These are phyloP conservation scores for Cryptococcus sp. DNA, from an alignment of 1,284 basidiomycete species.

Conservation along the genomic window DNA sequence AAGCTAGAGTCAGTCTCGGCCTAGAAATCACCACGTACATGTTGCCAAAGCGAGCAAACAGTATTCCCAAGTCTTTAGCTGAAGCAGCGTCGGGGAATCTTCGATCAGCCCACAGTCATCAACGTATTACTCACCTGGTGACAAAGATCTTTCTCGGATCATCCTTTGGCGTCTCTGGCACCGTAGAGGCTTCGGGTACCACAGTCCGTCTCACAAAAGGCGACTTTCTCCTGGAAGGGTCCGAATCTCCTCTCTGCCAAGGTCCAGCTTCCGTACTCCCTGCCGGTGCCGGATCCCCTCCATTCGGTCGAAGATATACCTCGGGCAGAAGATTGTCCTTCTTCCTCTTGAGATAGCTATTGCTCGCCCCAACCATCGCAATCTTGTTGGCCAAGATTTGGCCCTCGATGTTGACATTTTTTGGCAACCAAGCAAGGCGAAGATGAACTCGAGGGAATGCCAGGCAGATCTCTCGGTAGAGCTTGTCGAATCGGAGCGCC, in stretches of 20 bases:
- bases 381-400: conserved; percentile 42
- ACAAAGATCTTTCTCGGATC: conserved; percentile 35
- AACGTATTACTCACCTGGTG: conserved; percentile 26
- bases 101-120: background rate
- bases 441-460: conserved; percentile 37
- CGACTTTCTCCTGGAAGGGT: conserved; percentile 32
- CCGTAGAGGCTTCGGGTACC: conserved; percentile 22
- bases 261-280: conserved; percentile 34
- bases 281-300: conserved; percentile 29
- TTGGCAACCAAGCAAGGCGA: conserved; percentile 43
- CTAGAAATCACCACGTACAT: conserved; percentile 28
- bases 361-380: conserved; percentile 40
- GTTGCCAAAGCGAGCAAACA: conserved; percentile 45
- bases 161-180: conserved; percentile 18
- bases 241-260: conserved; percentile 44
- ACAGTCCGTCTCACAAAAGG: conserved; percentile 32
- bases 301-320: conserved; percentile 28
- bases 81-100: conserved; percentile 41
- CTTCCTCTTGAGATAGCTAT: conserved; percentile 36
- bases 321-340: conserved; percentile 35
- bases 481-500: conserved; percentile 33
- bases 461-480: conserved; percentile 39
- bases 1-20: conserved; percentile 27
- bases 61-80: conserved; percentile 42
- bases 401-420: conserved; percentile 36